Evolutionary conservation across 2,329 filamentous ascomycete genomes (phyloP), one percentile per base, ranked within the genome.

Genomic region (Trichoderma arundinaceum): DNA sequence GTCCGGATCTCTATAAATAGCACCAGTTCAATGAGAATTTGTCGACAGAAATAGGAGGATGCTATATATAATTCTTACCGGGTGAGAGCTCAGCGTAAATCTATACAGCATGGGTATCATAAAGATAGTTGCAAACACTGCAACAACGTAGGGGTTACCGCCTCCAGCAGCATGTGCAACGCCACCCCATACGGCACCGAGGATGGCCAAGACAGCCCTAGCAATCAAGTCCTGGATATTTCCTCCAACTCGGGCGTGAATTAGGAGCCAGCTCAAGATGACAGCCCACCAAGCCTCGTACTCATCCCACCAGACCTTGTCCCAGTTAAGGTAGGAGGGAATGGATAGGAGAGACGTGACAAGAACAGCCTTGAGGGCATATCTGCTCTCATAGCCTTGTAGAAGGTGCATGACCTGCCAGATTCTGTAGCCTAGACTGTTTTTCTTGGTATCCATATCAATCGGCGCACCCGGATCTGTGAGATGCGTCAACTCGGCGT

Each of bases 31-130:
- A 52, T 1, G n/a, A n/a, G 6, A 12, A 2, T 43, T 38, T 1
- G 7, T 4, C 5, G n/a, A 62, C 10, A 7, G 38, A 28, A 54
- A 7, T 28, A 28, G 22, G 22, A 28, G 22, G 22, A 28, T 28
- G 2, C 22, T 28, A 28, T 28, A 28, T 28, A 4, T 28, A 4
- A 28, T 28, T 52, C 77, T 71, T 77, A 82, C 81, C 39, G 84
- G 82, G 72, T 87, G 84, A 8, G 78, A 74, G 70, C 83, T 86
- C 65, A 84, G 83, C 0, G 83, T 84, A 66, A 81, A 86, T 33
- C 84, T 79, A 67, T 86, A 85, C 10, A 86, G 75, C 84, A 86
- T 86, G 0, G 85, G 86, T n/a, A 84, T 70, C 83, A 87, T 86
- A 69, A 82, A 88, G 6, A 87, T 76, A 3, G 79, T 77, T 13